These are phyloP conservation scores for Hippophae gyantsensis DNA, from an alignment of 306 rosid genomes.

Conservation along the genomic window DNA sequence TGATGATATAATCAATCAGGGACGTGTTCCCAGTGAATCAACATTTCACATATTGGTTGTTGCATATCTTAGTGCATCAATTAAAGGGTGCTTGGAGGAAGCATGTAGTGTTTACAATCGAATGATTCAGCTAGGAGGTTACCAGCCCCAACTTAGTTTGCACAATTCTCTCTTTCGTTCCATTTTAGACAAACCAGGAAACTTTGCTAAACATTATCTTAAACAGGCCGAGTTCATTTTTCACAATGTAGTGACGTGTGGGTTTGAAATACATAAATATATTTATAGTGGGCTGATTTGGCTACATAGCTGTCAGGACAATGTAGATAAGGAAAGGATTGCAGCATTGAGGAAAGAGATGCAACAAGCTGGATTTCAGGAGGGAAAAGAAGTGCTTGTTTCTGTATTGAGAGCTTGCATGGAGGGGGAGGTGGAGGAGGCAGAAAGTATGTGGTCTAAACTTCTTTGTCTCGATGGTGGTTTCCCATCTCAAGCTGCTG, in stretches of 20 bases:
- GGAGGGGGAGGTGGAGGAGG: conserved; percentile 55
- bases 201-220: conserved; percentile 54
- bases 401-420: conserved; percentile 76
- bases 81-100: conserved; percentile 79
- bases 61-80: conserved; percentile 76
- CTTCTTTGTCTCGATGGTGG: conserved; percentile 36
- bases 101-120: conserved; percentile 72
- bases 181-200: conserved; percentile 57
- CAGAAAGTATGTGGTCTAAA: conserved; percentile 57
- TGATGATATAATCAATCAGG: conserved; percentile 80
- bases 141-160: conserved; percentile 76
- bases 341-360: conserved; percentile 52
- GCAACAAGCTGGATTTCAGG: conserved; percentile 53
- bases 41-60: conserved; percentile 81
- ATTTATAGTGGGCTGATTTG: conserved; percentile 78
- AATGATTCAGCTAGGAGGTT: conserved; percentile 96
- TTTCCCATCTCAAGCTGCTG: conserved; percentile 56
- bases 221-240: conserved; percentile 88
- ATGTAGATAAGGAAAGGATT: conserved; percentile 66
- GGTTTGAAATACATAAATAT: conserved; percentile 66
- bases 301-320: conserved; percentile 90
- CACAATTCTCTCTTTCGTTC: conserved; percentile 78
- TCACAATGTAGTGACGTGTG: conserved; percentile 65
- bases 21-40: conserved; percentile 83
- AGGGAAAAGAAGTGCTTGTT: conserved; percentile 59